Base-by-base conservation (phyloP, 768 basidiomycete genomes). In the Pleurotus djamor region DNA sequence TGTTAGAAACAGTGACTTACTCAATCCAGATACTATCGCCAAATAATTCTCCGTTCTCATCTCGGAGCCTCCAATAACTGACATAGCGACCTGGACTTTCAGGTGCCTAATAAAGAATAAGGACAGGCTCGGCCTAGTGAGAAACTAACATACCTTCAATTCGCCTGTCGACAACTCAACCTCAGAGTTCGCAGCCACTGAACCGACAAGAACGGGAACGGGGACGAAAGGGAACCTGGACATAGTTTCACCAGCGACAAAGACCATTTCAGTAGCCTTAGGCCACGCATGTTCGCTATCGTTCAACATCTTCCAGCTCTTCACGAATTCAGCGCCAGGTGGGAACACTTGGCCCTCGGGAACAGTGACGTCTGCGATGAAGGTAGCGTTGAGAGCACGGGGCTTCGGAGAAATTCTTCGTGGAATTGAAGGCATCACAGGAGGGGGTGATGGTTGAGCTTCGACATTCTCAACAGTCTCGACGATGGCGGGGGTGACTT, bases 321-420 rank as follows among this genome's bases (percentile, higher is more conserved):
- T 94, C 58, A 92, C 82, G 65, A 94, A 95, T 68, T 91, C 90
- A 0, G 90, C 91, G 36, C 92, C 92, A 5, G 91, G 86, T 34
- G 91, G 90, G 67, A 94, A 89, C 21, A 77, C 71, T 64, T 92
- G 89, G 0, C 91, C 92, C 64, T 89, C 87, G 4, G 82, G 76
- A 52, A 91, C 86, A 36, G 89, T 92, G 43, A 86, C 77, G 67
- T 93, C 88, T 37, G 77, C 77, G 5, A 92, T 60, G 60, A 87
- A 87, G 4, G 73, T 74, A 3, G 89, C 88, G 38, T 77, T 77
- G 60, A 89, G 66, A 16, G 71, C 48, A 9, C 65, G 59, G 33
- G 52, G 10, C 14, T 55, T 7, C 13, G 57, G 48, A 34, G 28
- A 13, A 28, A 28, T 28, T 28, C 21, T 28, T 28, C 3, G 21